Percentiles rank a stretch among this genome's conserved stretches.
Evolutionary conservation across 257 asterid genomes (phyloP).

Genomic region (Rubia yunnanensis): DNA sequence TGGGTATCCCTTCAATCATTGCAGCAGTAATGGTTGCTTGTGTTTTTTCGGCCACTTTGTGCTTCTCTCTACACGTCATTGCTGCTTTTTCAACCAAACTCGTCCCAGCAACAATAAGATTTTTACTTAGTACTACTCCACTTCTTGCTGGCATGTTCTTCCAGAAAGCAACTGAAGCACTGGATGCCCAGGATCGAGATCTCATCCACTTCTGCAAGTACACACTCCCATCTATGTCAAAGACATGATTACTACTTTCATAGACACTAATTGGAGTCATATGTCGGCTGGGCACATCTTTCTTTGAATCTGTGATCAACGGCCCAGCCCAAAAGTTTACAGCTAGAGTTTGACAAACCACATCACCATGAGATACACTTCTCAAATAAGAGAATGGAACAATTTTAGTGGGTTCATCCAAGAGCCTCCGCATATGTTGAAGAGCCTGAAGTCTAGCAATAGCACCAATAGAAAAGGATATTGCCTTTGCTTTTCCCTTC

Average conservation of each 20-base stretch:
- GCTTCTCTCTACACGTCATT: slow-evolving; percentile 56
- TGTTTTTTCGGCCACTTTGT: slow-evolving; percentile 69
- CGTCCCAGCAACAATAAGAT: slow-evolving; percentile 61
- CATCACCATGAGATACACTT: slow-evolving; percentile 72
- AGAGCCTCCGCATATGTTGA: slow-evolving; percentile 53
- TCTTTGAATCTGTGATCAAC: slow-evolving; percentile 32
- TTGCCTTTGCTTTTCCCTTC: slow-evolving; percentile 62
- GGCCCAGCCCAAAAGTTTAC: slow-evolving; percentile 92
- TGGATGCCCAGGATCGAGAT: slow-evolving; percentile 74
- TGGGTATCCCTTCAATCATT: slow-evolving; percentile 93
- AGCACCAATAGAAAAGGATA: slow-evolving; percentile 45
- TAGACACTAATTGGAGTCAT: slow-evolving; percentile 24
- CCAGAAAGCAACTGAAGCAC: slow-evolving; percentile 75
- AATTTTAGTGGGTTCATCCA: slow-evolving; percentile 81
- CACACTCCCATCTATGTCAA: slow-evolving; percentile 80
- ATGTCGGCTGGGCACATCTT: slow-evolving; percentile 16
- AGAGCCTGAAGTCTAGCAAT: slow-evolving; percentile 89
- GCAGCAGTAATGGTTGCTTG: slow-evolving; percentile 97
- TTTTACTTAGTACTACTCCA: slow-evolving; percentile 77
- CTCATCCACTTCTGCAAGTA: slow-evolving; percentile 87
- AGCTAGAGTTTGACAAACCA: slow-evolving; percentile 80
- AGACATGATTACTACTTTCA: slow-evolving; percentile 40
- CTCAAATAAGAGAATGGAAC: slow-evolving; percentile 65
- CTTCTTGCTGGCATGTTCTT: slow-evolving; percentile 30
- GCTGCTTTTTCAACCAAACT: slow-evolving; percentile 75